Conservation (phyloP, 1,284 basidiomycete species). For the Ceratobasidium sp. region DNA sequence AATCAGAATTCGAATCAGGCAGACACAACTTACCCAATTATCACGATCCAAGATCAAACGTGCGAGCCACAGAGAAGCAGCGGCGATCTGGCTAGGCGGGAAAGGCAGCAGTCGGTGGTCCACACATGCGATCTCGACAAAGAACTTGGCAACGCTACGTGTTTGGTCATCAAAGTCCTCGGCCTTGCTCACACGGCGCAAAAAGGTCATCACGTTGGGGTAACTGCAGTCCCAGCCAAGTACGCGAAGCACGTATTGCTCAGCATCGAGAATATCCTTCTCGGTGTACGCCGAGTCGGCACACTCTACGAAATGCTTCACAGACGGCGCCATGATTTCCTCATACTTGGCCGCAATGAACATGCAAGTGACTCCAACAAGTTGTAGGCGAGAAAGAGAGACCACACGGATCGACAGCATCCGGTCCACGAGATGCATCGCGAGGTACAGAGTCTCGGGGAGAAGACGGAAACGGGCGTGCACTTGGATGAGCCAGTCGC, state of each 20-base stretch:
- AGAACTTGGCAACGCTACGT: constrained; percentile 90
- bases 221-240: constrained; percentile 92
- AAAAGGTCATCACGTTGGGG: constrained; percentile 93
- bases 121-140: constrained; percentile 89
- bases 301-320: constrained; percentile 86
- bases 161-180: constrained; percentile 90
- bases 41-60: constrained; percentile 82
- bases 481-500: constrained; percentile 97
- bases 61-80: constrained; percentile 91
- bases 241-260: constrained; percentile 91
- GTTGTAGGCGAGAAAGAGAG: constrained; percentile 91
- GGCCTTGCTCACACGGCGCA: constrained; percentile 92
- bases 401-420: constrained; percentile 92
- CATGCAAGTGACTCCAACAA: constrained; percentile 93
- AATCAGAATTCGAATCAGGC: too few species aligned
- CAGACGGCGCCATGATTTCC: constrained; percentile 91
- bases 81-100: constrained; percentile 86
- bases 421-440: constrained; percentile 95
- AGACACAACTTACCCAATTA: constrained; percentile 76
- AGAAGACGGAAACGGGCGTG: constrained; percentile 93
- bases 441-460: constrained; percentile 95
- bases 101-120: constrained; percentile 86
- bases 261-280: constrained; percentile 90
- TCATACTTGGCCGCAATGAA: constrained; percentile 96
- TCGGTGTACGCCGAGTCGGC: constrained; percentile 88